phyloP scores from a whole-genome alignment of 306 rosid genomes.

The Pachyrhizus erosus region DNA sequence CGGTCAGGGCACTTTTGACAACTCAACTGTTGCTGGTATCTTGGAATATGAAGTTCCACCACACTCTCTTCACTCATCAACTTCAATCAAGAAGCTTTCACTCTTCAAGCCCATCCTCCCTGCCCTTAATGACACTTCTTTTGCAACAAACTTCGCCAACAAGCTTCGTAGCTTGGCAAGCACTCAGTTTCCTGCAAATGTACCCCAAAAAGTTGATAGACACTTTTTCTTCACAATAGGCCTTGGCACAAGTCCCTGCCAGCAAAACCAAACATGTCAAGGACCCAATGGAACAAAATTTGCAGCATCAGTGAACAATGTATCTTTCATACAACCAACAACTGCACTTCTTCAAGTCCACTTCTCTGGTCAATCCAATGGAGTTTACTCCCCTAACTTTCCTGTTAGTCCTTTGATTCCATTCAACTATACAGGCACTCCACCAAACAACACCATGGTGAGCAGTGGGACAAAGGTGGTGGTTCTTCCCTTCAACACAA shows the following conservation, averaged over 20 bases:
- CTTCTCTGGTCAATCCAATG: slow-evolving; percentile 53
- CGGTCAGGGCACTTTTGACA: slow-evolving; percentile 72
- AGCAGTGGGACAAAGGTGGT: slow-evolving; percentile 65
- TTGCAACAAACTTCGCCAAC: slow-evolving; percentile 53
- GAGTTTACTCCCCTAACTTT: slow-evolving; percentile 53
- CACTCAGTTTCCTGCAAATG: slow-evolving; percentile 63
- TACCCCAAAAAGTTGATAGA: slow-evolving; percentile 65
- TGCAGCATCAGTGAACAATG: slow-evolving; percentile 73
- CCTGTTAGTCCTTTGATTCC: slow-evolving; percentile 52
- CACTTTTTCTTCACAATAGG: slow-evolving; percentile 69
- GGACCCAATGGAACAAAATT: slow-evolving; percentile 79
- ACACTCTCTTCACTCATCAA: slow-evolving; percentile 31
- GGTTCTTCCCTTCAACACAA: slow-evolving; percentile 64
- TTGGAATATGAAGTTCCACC: slow-evolving; percentile 56
- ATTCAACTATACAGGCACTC: slow-evolving; percentile 63
- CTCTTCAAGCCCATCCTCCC: slow-evolving; percentile 62
- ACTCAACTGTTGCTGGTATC: slow-evolving; percentile 69
- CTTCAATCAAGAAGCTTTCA: slow-evolving; percentile 45
- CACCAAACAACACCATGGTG: slow-evolving; percentile 69
- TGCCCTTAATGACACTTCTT: slow-evolving; percentile 65
- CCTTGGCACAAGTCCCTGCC: slow-evolving; percentile 68
- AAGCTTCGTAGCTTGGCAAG: slow-evolving; percentile 61
- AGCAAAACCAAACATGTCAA: slow-evolving; percentile 56
- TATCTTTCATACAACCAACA: slow-evolving; percentile 59
- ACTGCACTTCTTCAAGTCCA: slow-evolving; percentile 70